Percentiles rank a stretch among this genome's conserved stretches.
These are phyloP conservation scores for Bimuria novae-zelandiae DNA, from an alignment of 2,329 filamentous ascomycete species.

Conservation along the genomic window DNA sequence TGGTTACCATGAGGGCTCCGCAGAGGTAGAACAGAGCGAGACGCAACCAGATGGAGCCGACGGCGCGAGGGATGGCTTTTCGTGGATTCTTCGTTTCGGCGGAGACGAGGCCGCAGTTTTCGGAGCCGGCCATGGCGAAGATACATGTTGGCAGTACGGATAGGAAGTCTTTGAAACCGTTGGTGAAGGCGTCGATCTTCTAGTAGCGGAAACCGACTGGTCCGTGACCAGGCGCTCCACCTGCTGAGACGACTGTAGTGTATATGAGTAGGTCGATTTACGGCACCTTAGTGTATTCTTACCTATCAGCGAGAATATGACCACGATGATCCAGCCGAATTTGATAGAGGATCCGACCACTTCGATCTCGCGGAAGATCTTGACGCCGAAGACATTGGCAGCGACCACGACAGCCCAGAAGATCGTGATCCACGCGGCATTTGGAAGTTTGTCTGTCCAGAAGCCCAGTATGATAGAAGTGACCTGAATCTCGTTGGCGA, in stretches of 20 bases:
- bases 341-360: conserved; percentile 52
- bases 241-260: conserved; percentile 48
- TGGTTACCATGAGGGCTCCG: conserved; percentile 52
- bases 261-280: neutral
- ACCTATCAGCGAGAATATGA: conserved; percentile 52
- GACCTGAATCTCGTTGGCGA: conserved; percentile 47
- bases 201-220: conserved; percentile 53
- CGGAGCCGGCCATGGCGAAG: conserved; percentile 49
- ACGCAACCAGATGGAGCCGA: conserved; percentile 54
- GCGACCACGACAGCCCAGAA: conserved; percentile 48
- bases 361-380: conserved; percentile 53
- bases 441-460: conserved; percentile 52
- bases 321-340: conserved; percentile 55
- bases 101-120: conserved; percentile 51
- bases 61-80: conserved; percentile 50
- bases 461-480: conserved; percentile 51
- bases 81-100: conserved; percentile 52
- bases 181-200: conserved; percentile 48
- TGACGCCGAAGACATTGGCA: conserved; percentile 51
- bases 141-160: conserved; percentile 46
- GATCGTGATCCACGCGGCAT: conserved; percentile 52
- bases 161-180: conserved; percentile 53
- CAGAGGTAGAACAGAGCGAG: conserved; percentile 54
- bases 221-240: conserved; percentile 46
- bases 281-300: neutral